Conservation (phyloP, 495 filamentous ascomycete species). For the Clavariopsis aquatica region DNA sequence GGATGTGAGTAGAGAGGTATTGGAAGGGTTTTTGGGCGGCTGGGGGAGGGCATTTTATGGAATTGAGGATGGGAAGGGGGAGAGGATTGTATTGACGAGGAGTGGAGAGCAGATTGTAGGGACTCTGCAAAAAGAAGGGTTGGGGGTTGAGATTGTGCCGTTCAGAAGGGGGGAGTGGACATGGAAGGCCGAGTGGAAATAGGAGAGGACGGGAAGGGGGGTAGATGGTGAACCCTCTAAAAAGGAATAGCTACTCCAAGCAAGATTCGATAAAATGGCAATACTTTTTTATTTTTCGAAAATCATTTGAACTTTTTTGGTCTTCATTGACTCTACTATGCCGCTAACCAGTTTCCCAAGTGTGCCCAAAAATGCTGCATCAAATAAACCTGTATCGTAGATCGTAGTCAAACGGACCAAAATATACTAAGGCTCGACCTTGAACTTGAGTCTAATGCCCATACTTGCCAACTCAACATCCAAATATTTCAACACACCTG, state of each 20-base stretch:
- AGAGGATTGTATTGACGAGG: conserved; percentile 64
- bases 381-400: too few relatives aligned
- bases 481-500: conserved; percentile 86
- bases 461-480: conserved; percentile 95
- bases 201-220: not conserved
- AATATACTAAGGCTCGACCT: conserved; percentile 59
- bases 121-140: conserved; percentile 64
- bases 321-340: not conserved
- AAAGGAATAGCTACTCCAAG: too few relatives aligned
- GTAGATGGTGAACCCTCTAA: too few relatives aligned
- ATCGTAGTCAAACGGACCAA: not conserved
- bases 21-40: conserved; percentile 69
- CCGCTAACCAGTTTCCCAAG: not conserved
- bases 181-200: conserved; percentile 55
- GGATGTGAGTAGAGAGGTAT: too few relatives aligned
- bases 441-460: conserved; percentile 88
- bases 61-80: conserved; percentile 48
- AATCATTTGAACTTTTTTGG: not conserved
- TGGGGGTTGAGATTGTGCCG: conserved; percentile 64
- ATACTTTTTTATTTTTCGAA: too few relatives aligned
- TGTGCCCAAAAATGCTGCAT: conserved; percentile 6
- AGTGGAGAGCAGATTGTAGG: conserved; percentile 62
- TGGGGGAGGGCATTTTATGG: conserved; percentile 78
- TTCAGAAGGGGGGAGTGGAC: conserved; percentile 67
- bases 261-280: too few relatives aligned